Conservation (phyloP, 768 basidiomycete species). For the Pulveroboletus sp. region DNA sequence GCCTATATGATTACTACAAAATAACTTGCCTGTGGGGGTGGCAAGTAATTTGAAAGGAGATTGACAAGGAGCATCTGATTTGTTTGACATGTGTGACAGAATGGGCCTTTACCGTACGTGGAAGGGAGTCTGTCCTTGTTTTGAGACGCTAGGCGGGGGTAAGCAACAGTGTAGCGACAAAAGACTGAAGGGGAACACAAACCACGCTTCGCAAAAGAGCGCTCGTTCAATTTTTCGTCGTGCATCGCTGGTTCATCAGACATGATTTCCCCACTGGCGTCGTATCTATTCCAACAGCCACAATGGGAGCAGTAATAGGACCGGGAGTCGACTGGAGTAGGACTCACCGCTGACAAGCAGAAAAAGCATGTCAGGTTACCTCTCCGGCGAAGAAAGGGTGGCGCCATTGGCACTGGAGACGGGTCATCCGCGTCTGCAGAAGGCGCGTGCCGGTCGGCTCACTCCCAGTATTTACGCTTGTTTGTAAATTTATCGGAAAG, state of each 20-base stretch:
- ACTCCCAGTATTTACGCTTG: slow-evolving; percentile 1
- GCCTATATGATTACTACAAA: background rate
- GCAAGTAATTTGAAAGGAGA: slow-evolving; percentile 85
- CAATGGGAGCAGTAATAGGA: slow-evolving; percentile 67
- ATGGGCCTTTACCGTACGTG: slow-evolving; percentile 51
- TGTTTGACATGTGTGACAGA: slow-evolving; percentile 88
- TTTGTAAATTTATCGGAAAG: slow-evolving; percentile 20
- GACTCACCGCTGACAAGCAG: slow-evolving; percentile 48
- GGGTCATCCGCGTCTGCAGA: background rate
- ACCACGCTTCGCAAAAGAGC: slow-evolving; percentile 73
- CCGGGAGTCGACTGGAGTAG: slow-evolving; percentile 43
- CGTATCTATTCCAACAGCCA: slow-evolving; percentile 70
- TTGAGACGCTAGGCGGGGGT: slow-evolving; percentile 48
- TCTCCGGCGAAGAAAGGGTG: slow-evolving; percentile 48
- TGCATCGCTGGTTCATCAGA: slow-evolving; percentile 90
- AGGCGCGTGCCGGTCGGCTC: background rate
- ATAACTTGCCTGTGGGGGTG: slow-evolving; percentile 59
- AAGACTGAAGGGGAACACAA: slow-evolving; percentile 12
- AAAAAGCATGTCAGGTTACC: slow-evolving; percentile 61
- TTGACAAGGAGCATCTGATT: slow-evolving; percentile 87
- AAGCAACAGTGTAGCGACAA: background rate
- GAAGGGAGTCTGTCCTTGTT: slow-evolving; percentile 67
- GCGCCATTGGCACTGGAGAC: slow-evolving; percentile 11
- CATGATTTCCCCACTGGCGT: slow-evolving; percentile 66
- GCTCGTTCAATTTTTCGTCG: slow-evolving; percentile 64